A percentile compares a stretch with the other conserved stretches of the same genome.
Evolutionary conservation across 2,329 filamentous ascomycete species (phyloP).

Genomic region (Rhynchosporium agropyri): DNA sequence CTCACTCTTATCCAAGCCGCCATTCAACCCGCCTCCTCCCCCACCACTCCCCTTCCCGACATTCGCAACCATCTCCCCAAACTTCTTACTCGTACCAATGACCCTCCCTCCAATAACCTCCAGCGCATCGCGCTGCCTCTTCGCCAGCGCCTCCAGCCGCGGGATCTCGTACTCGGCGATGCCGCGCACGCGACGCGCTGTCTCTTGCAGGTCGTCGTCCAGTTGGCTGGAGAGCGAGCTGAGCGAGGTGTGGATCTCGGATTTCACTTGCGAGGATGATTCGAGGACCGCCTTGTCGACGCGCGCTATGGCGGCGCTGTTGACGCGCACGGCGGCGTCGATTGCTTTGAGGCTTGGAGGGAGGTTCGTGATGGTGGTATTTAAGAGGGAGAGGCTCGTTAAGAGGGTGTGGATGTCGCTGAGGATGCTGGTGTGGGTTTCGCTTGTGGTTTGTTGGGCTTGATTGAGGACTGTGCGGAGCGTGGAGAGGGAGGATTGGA

Average conservation of each 20-base stretch:
- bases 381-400: not conserved
- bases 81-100: slow-evolving; percentile 32
- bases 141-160: slow-evolving; percentile 25
- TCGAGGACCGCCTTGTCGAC: slow-evolving; percentile 34
- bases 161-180: slow-evolving; percentile 33
- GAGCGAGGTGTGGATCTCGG: slow-evolving; percentile 27
- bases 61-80: slow-evolving; percentile 31
- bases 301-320: slow-evolving; percentile 32
- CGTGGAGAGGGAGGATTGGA: not conserved
- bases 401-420: not conserved
- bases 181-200: slow-evolving; percentile 27
- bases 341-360: slow-evolving; percentile 6
- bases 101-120: slow-evolving; percentile 32
- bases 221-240: slow-evolving; percentile 23
- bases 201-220: slow-evolving; percentile 32
- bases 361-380: slow-evolving; percentile 15
- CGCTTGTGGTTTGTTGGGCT: not conserved
- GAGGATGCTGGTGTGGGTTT: not conserved
- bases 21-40: not conserved
- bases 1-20: slow-evolving; percentile 16
- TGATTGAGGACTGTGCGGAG: not conserved
- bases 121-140: slow-evolving; percentile 25
- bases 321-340: slow-evolving; percentile 29
- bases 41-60: slow-evolving; percentile 21
- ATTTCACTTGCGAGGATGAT: slow-evolving; percentile 32